phyloP scores from a whole-genome alignment of 2,329 filamentous ascomycete genomes.

The Samsoniella hepiali region DNA sequence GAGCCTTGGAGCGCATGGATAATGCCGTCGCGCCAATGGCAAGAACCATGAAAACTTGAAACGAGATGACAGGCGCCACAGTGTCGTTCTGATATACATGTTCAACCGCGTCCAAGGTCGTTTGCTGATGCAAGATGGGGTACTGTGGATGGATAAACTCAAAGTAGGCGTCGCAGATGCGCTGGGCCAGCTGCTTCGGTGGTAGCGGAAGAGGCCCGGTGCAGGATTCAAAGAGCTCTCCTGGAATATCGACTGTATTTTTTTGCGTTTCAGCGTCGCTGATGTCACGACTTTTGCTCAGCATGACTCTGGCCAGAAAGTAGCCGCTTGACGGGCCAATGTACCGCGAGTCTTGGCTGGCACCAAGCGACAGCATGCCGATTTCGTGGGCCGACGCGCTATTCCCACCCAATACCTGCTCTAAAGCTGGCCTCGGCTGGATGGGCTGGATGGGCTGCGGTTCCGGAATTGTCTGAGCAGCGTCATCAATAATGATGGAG shows the following conservation, averaged over 20 bases:
- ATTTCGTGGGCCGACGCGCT: conserved; percentile 46
- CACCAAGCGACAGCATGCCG: conserved; percentile 48
- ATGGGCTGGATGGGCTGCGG: background rate
- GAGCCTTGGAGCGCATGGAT: conserved; percentile 40
- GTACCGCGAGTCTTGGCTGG: conserved; percentile 47
- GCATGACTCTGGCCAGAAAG: conserved; percentile 48
- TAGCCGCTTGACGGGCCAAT: conserved; percentile 56
- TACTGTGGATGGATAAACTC: conserved; percentile 46
- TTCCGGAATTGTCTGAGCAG: background rate
- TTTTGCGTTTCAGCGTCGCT: background rate
- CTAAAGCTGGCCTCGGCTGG: background rate
- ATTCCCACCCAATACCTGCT: conserved; percentile 22
- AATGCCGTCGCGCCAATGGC: conserved; percentile 46
- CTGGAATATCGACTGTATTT: conserved; percentile 23
- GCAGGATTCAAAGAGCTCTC: conserved; percentile 32
- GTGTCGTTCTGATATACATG: conserved; percentile 33
- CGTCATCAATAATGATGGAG: conserved; percentile 20
- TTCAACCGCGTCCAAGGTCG: conserved; percentile 39
- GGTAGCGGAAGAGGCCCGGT: conserved; percentile 33
- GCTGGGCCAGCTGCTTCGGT: conserved; percentile 33
- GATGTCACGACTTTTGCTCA: conserved; percentile 30
- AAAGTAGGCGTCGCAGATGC: conserved; percentile 47
- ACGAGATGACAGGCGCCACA: conserved; percentile 33
- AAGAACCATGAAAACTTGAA: conserved; percentile 53
- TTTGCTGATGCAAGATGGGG: conserved; percentile 46